Conservation (phyloP, 139 green algal genomes). For the Pleodorina starrii region DNA sequence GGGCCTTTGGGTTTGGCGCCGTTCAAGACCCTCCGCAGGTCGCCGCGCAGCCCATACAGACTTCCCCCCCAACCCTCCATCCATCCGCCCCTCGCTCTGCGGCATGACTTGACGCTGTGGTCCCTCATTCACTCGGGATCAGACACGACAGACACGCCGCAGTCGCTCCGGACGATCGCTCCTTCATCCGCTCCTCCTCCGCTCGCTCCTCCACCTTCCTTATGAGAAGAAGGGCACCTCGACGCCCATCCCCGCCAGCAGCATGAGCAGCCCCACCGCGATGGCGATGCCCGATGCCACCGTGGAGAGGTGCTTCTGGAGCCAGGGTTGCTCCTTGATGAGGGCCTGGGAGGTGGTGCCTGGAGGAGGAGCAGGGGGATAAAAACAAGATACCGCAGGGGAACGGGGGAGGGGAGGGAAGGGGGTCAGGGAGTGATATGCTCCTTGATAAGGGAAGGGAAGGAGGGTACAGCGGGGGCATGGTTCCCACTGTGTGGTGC, state of each 20-base stretch:
- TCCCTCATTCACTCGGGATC: no score
- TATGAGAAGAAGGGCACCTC: conserved; percentile 75
- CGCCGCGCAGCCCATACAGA: no score
- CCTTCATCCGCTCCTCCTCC: not conserved
- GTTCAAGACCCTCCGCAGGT: no score
- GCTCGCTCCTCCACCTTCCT: not conserved
- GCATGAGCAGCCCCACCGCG: conserved; percentile 76
- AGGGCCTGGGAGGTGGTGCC: conserved; percentile 81
- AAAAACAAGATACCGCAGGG: no score
- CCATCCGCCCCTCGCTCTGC: no score
- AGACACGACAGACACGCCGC: not conserved
- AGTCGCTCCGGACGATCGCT: not conserved
- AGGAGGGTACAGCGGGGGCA: not conserved
- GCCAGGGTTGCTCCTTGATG: conserved; percentile 75
- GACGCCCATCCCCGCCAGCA: conserved; percentile 75
- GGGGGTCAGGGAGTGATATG: no score
- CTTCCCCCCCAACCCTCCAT: no score
- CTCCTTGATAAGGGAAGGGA: no score
- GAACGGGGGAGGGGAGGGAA: no score
- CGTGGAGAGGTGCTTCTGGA: conserved; percentile 80
- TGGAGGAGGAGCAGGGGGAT: not conserved
- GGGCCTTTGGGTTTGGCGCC: no score
- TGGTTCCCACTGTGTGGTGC: no score
- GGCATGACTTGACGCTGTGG: no score
- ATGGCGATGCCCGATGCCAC: conserved; percentile 81